Evolutionary conservation across 2,329 filamentous ascomycete genomes (phyloP), one percentile per base, ranked within the genome.

Genomic region (Exophiala dermatitidis): DNA sequence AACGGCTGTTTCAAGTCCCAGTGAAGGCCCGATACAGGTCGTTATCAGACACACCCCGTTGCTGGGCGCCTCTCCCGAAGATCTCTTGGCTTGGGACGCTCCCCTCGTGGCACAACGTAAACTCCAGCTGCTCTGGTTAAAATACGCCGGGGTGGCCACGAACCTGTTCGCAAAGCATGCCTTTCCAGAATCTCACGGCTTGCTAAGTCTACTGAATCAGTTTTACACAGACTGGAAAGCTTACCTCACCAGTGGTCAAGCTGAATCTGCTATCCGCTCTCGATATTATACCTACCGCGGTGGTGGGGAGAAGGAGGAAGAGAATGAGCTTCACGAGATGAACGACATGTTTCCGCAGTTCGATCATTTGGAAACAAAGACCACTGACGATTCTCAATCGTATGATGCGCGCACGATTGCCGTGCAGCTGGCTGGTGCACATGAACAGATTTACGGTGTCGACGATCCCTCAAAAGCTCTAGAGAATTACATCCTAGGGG

Each of bases 201-300:
- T 62, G 6, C 32, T 61, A 2, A 32, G 31, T 4, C 41, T 57
- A 29, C 82, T 96, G 56, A 80, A 86, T 48, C 75, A 74, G 10
- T 84, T 94, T 64, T 95, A 90, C 64, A 72, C 82, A 10, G 78
- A 90, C 47, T 98, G 91, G 90, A 87, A 82, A 61, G 78, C 80
- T 47, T 85, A 85, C 65, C 79, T 95, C 1, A 80, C 85, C 49
- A 76, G 82, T 19, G 90, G 96, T 59, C 85, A 88, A 63, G 82
- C 84, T 62, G 81, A 86, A 44, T 83, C 86, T 61, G 84, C 86
- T 12, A 78, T 81, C 30, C 87, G 85, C 57, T 82, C 80, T 3
- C 90, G 86, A 58, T 70, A 95, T 37, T 98, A 95, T 69, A 84
- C 83, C 19, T 96, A 93, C 71, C 82, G 83, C 58, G 91, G 90